phyloP scores from a whole-genome alignment of 2,329 filamentous ascomycete species.

The Ophiostoma montium region DNA sequence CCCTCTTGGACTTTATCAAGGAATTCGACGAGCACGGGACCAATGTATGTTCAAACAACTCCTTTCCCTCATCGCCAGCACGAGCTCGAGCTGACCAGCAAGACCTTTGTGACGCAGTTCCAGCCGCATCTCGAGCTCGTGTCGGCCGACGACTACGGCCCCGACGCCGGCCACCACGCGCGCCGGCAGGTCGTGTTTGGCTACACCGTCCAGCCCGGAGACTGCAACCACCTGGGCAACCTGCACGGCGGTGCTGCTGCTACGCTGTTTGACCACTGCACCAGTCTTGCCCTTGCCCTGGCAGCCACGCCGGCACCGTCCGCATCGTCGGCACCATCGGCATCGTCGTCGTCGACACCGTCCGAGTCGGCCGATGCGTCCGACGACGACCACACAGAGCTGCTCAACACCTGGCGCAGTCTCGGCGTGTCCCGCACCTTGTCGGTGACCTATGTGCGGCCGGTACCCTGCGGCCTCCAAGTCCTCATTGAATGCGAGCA shows the following conservation, averaged over 20 bases:
- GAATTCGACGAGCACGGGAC: not conserved
- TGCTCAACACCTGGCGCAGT: conserved; percentile 29
- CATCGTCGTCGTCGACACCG: not conserved
- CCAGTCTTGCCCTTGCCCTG: conserved; percentile 42
- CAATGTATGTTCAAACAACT: conserved; percentile 1
- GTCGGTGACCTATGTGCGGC: conserved; percentile 52
- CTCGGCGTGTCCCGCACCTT: conserved; percentile 53
- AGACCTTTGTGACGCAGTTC: conserved; percentile 29
- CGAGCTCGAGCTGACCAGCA: not conserved
- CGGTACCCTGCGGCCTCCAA: conserved; percentile 36
- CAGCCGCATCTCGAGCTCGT: conserved; percentile 27
- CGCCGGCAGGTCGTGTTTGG: conserved; percentile 20
- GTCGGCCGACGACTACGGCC: conserved; percentile 17
- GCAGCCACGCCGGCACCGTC: conserved; percentile 40
- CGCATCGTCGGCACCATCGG: conserved; percentile 34
- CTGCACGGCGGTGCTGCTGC: conserved; percentile 50
- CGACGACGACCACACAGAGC: not conserved
- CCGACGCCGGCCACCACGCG: not conserved
- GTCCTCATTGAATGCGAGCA: conserved; percentile 43
- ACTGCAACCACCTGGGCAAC: conserved; percentile 40
- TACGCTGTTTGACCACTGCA: conserved; percentile 53
- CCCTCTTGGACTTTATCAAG: conserved; percentile 6
- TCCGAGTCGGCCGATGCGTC: not conserved
- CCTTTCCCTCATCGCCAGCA: not conserved
- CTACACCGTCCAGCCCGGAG: conserved; percentile 33